phyloP scores from a whole-genome alignment of 805 yeast genomes.

The Barnettozyma californica region DNA sequence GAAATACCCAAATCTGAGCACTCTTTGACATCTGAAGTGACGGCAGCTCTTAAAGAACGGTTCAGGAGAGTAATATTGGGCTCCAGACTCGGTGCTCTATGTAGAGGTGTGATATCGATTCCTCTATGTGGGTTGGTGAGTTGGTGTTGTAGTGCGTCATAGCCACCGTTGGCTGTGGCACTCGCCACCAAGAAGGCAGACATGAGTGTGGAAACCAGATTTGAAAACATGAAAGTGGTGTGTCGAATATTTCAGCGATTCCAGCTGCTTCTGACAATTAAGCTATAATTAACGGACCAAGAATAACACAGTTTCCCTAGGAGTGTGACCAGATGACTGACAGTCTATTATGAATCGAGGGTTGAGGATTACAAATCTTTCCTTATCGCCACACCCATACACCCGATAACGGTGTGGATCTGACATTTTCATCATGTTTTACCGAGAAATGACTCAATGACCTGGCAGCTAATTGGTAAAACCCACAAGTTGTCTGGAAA shows the following conservation, averaged over 20 bases:
- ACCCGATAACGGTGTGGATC: neutral
- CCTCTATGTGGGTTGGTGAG: conserved; percentile 20
- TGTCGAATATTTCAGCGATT: neutral
- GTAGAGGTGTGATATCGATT: conserved; percentile 35
- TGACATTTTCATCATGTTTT: too few relatives aligned
- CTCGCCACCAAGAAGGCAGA: neutral
- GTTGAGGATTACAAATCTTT: too few relatives aligned
- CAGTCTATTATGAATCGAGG: too few relatives aligned
- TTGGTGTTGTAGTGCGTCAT: neutral
- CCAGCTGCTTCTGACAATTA: neutral
- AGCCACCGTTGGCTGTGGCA: neutral
- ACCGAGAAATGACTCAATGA: too few relatives aligned
- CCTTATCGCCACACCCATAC: neutral
- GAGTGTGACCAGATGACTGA: too few relatives aligned
- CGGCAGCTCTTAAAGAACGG: conserved; percentile 18
- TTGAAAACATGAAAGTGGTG: neutral
- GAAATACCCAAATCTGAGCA: conserved; percentile 33
- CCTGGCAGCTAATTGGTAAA: too few relatives aligned
- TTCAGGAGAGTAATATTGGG: conserved; percentile 29
- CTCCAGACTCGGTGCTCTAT: conserved; percentile 30
- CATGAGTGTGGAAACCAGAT: neutral
- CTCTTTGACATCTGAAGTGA: conserved; percentile 28
- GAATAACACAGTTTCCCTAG: too few relatives aligned
- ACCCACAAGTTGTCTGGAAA: too few relatives aligned
- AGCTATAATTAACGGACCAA: too few relatives aligned